These are phyloP conservation scores for Lolium perenne DNA, from an alignment of 176 grass and related monocot genomes.

Conservation along the genomic window DNA sequence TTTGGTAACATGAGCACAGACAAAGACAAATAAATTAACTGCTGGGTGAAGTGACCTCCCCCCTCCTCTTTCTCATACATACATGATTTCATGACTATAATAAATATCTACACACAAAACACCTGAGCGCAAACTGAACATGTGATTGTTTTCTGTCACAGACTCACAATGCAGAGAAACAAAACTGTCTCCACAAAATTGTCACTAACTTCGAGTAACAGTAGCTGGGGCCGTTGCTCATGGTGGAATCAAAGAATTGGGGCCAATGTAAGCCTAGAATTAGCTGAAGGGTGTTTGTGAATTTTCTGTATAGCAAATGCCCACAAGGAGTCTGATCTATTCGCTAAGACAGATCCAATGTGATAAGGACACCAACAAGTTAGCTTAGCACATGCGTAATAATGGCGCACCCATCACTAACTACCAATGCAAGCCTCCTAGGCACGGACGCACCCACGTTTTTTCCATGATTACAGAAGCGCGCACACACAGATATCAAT, in stretches of 20 bases:
- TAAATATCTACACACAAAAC: neutral
- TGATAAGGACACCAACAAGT: neutral
- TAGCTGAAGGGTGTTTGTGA: neutral
- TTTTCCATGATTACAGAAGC: conserved; percentile 16
- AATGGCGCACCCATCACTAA: conserved; percentile 19
- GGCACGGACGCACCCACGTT: neutral
- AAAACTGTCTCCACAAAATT: neutral
- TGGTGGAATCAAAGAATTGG: neutral
- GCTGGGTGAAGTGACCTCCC: neutral
- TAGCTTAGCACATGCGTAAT: neutral
- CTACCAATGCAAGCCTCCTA: neutral
- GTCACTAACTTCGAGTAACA: neutral
- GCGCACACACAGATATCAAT: neutral
- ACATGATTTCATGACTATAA: conserved; percentile 21
- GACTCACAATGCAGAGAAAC: conserved; percentile 17
- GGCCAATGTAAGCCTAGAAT: neutral
- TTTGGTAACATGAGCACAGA: conserved; percentile 29
- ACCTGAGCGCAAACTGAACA: neutral
- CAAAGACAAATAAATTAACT: neutral
- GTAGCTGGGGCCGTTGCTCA: too few relatives aligned
- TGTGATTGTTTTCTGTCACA: neutral
- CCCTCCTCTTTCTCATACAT: neutral
- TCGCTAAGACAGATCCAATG: neutral
- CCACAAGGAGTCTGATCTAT: conserved; percentile 2
- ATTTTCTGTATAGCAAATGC: neutral